phyloP scores from a whole-genome alignment of 164 flowering plant species.

The Dillenia suffruticosa region DNA sequence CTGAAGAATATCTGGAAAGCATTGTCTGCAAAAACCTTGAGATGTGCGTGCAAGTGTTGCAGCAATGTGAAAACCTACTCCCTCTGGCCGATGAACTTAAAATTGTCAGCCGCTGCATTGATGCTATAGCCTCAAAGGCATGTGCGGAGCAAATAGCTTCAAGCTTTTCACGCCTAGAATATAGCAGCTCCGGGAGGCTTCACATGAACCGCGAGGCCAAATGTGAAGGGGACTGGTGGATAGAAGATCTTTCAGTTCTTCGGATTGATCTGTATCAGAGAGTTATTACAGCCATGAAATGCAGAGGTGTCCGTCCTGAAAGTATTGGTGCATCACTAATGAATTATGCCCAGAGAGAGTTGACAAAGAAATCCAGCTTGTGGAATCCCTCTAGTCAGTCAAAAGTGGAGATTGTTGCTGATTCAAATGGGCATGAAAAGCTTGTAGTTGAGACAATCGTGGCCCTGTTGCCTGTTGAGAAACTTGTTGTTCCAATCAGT shows the following conservation, averaged over 20 bases:
- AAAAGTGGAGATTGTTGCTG: conserved; percentile 36
- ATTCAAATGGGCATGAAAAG: conserved; percentile 38
- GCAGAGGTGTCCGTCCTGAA: conserved; percentile 84
- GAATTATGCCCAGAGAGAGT: conserved; percentile 71
- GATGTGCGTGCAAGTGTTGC: conserved; percentile 70
- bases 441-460: conserved; percentile 74
- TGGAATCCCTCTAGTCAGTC: conserved; percentile 48
- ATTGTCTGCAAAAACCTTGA: conserved; percentile 73
- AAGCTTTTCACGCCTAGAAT: conserved; percentile 79
- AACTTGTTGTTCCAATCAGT: conserved; percentile 54
- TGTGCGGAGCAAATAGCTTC: conserved; percentile 92
- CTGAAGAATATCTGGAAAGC: conserved; percentile 70
- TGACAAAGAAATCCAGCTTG: conserved; percentile 55
- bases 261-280: conserved; percentile 70
- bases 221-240: conserved; percentile 86
- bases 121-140: conserved; percentile 87
- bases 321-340: conserved; percentile 81
- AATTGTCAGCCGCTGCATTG: conserved; percentile 64
- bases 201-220: conserved; percentile 68
- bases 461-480: conserved; percentile 70
- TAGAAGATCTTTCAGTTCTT: conserved; percentile 77
- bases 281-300: conserved; percentile 79
- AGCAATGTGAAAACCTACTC: conserved; percentile 69
- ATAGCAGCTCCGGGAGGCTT: conserved; percentile 87
- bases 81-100: conserved; percentile 90